A percentile compares a stretch with the other conserved stretches of the same genome.
Conservation (phyloP, 2,329 filamentous ascomycete species). For the Ilyonectria sp. region DNA sequence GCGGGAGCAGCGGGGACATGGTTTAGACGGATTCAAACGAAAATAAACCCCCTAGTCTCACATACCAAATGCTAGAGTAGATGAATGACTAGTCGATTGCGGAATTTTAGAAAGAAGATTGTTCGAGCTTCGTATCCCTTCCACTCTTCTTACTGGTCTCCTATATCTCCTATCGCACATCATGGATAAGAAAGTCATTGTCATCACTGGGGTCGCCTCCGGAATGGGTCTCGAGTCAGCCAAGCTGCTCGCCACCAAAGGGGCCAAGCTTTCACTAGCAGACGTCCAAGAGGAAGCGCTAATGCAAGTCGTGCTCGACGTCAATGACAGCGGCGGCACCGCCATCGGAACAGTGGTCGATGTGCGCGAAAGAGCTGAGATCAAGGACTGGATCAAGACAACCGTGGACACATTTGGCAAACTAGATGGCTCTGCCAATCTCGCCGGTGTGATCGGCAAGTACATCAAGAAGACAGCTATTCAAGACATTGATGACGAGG, state of each 20-base stretch:
- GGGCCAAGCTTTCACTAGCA: constrained; percentile 13
- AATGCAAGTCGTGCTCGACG: neutral
- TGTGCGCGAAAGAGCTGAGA: neutral
- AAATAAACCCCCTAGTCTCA: neutral
- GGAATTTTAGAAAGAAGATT: neutral
- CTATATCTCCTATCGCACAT: neutral
- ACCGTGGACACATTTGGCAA: constrained; percentile 6
- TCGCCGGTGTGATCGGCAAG: constrained; percentile 16
- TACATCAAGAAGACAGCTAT: constrained; percentile 5
- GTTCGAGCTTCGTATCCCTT: neutral
- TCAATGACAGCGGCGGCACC: neutral
- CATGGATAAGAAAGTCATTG: constrained; percentile 18
- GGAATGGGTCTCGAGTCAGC: constrained; percentile 12
- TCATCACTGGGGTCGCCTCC: constrained; percentile 14
- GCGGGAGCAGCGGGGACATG: neutral
- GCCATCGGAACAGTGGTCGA: constrained; percentile 1
- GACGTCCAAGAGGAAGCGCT: constrained; percentile 7
- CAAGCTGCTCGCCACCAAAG: constrained; percentile 10
- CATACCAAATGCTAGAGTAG: neutral
- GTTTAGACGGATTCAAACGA: neutral
- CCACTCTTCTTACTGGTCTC: neutral
- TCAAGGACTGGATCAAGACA: constrained; percentile 12
- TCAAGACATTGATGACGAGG: constrained; percentile 10
- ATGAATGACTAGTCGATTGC: neutral
- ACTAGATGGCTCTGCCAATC: constrained; percentile 16